These are phyloP conservation scores for Scutellaria barbata DNA, from an alignment of 257 asterid species.

Conservation along the genomic window DNA sequence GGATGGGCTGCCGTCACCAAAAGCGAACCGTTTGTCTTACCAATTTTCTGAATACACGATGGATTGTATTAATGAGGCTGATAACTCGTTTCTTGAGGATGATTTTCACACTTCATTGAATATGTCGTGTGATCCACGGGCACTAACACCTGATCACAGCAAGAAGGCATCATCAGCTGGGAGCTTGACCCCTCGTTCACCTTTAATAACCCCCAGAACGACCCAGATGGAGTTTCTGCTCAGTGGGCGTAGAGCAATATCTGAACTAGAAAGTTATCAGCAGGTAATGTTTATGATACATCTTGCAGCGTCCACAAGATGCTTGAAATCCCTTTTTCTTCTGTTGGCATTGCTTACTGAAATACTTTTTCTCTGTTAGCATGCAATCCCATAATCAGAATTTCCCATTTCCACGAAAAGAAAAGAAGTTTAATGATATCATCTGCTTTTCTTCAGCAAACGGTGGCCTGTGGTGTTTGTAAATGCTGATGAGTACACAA, in stretches of 20 bases:
- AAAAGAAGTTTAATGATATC: neutral
- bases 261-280: conserved; percentile 81
- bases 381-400: conserved; percentile 10
- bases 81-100: conserved; percentile 47
- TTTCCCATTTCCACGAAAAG: conserved; percentile 9
- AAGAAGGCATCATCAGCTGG: conserved; percentile 69
- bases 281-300: conserved; percentile 60
- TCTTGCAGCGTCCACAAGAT: conserved; percentile 31
- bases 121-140: conserved; percentile 46
- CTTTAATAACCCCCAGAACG: conserved; percentile 80
- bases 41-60: conserved; percentile 58
- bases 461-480: neutral
- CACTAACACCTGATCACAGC: conserved; percentile 48
- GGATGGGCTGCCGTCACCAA: conserved; percentile 58
- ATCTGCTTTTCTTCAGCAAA: conserved; percentile 8
- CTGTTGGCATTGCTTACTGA: conserved; percentile 17
- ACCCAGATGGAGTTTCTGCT: conserved; percentile 77
- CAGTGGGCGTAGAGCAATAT: conserved; percentile 67
- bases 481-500: conserved; percentile 16
- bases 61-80: conserved; percentile 55
- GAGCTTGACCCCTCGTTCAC: conserved; percentile 92
- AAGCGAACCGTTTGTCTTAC: conserved; percentile 48
- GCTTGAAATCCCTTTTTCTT: conserved; percentile 21
- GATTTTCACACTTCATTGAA: conserved; percentile 49
- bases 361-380: conserved; percentile 15